Evolutionary conservation across 2,329 filamentous ascomycete species (phyloP), one percentile per base, ranked within the genome.

Genomic region (Aureobasidium sp.): DNA sequence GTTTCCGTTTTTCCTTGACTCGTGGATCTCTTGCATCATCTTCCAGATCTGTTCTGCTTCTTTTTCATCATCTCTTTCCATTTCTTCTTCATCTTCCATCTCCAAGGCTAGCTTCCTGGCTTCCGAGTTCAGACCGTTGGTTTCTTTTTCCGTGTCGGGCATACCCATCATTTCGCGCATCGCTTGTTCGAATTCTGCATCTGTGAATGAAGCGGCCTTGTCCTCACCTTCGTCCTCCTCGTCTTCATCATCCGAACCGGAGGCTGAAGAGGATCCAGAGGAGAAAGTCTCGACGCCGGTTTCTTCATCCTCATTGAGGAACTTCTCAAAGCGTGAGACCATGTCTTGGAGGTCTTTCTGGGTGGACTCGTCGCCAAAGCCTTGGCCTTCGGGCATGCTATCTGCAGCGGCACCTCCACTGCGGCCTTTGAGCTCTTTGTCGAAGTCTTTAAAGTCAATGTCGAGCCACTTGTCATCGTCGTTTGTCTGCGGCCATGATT

Each of bases 101-200:
- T 67, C 71, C 46, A 65, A 70, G 57, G 62, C 77, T 15, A 74
- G 64, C 51, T 65, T 69, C 11, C 71, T 64, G 9, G 71, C 71
- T 64, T 73, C 71, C 17, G 68, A 68, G 9, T 71, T 60, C 3
- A 74, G 60, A 5, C 71, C 71, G 13, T 62, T 68, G 43, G 65
- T 67, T 58, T 73, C 67, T 38, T 71, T 65, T 15, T 72, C 65
- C 21, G 73, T 72, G 3, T 77, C 73, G 8, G 82, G 79, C 71
- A 85, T 78, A 0, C 89, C 89, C 86, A 94, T 92, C 86, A 95
- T 92, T 69, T 95, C 89, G 62, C 85, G 84, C 90, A 99, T 96
- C 81, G 96, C 90, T 57, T 78, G 83, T 9, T 87, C 81, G 66
- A 96, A 96, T 58, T 93, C 87, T 37, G 86, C 84, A 71, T 97